These are phyloP conservation scores for Neodidymelliopsis sp. DNA, from an alignment of 2,329 filamentous ascomycete species.

Conservation along the genomic window DNA sequence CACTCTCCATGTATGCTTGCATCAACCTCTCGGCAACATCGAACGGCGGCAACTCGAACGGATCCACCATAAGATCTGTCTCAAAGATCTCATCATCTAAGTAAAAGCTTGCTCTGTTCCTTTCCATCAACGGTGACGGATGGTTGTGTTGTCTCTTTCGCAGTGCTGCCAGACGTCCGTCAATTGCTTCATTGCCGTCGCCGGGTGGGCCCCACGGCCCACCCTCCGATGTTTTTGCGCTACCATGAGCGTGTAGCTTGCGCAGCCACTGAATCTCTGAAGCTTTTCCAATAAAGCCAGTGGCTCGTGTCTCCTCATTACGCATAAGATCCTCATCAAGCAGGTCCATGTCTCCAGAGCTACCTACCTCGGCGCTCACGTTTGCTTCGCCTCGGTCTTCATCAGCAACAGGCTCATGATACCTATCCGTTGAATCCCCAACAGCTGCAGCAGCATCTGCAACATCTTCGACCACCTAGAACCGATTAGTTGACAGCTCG, in stretches of 20 bases:
- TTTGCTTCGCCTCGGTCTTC: slow-evolving; percentile 28
- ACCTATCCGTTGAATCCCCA: slow-evolving; percentile 21
- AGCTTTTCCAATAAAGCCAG: slow-evolving; percentile 34
- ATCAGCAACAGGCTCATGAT: slow-evolving; percentile 5
- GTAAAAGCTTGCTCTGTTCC: slow-evolving; percentile 39
- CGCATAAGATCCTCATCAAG: slow-evolving; percentile 35
- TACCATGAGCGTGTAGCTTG: slow-evolving; percentile 21
- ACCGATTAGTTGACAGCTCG: slow-evolving; percentile 5
- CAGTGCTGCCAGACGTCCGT: slow-evolving; percentile 20
- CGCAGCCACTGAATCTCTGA: slow-evolving; percentile 38
- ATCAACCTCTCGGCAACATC: slow-evolving; percentile 38
- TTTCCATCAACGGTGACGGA: slow-evolving; percentile 17
- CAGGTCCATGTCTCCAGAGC: slow-evolving; percentile 32
- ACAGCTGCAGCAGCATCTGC: slow-evolving; percentile 27
- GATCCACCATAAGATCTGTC: slow-evolving; percentile 31
- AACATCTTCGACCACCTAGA: slow-evolving; percentile 28
- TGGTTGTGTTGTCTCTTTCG: slow-evolving; percentile 17
- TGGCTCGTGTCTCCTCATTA: slow-evolving; percentile 32
- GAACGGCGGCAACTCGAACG: slow-evolving; percentile 39
- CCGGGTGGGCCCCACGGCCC: slow-evolving; percentile 32
- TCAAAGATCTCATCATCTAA: slow-evolving; percentile 36
- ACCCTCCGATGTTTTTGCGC: not conserved
- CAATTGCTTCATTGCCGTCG: slow-evolving; percentile 17
- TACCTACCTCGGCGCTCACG: slow-evolving; percentile 34
- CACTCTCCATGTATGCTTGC: slow-evolving; percentile 41